A percentile compares a stretch with the other conserved stretches of the same genome.
Conservation (phyloP, 345 rosid genomes). For the Salix arbutifolia region DNA sequence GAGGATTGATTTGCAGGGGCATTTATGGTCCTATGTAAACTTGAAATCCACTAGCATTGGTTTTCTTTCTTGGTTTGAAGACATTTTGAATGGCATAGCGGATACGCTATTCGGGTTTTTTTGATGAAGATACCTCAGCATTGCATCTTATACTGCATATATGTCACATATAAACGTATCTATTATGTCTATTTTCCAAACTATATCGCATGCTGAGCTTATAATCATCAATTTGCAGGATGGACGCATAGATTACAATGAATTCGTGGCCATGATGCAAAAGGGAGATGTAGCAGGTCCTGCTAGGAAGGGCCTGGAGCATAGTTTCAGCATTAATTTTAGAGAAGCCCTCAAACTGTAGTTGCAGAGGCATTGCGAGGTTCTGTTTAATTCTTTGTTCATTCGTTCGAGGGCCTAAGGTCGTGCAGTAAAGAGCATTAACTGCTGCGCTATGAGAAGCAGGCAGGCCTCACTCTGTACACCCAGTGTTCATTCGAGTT, state of each 20-base stretch:
- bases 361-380: not conserved
- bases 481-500: not conserved
- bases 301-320: slow-evolving; percentile 28
- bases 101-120: not conserved
- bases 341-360: slow-evolving; percentile 35
- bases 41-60: not conserved
- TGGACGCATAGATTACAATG: slow-evolving; percentile 34
- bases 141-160: not conserved
- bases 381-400: not conserved
- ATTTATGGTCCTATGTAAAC: not conserved
- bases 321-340: slow-evolving; percentile 45
- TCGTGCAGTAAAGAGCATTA: slow-evolving; percentile 10
- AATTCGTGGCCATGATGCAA: slow-evolving; percentile 37
- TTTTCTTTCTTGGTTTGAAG: not conserved
- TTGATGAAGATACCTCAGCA: not conserved
- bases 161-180: not conserved
- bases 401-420: not conserved
- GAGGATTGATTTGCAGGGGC: not conserved
- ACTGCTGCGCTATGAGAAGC: slow-evolving; percentile 4
- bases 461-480: not conserved
- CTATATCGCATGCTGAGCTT: not conserved
- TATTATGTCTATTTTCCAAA: not conserved
- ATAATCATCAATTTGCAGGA: slow-evolving; percentile 16
- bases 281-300: slow-evolving; percentile 26
- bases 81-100: not conserved